Evolutionary conservation across 306 rosid genomes (phyloP).

Genomic region (Lagenaria siceraria): DNA sequence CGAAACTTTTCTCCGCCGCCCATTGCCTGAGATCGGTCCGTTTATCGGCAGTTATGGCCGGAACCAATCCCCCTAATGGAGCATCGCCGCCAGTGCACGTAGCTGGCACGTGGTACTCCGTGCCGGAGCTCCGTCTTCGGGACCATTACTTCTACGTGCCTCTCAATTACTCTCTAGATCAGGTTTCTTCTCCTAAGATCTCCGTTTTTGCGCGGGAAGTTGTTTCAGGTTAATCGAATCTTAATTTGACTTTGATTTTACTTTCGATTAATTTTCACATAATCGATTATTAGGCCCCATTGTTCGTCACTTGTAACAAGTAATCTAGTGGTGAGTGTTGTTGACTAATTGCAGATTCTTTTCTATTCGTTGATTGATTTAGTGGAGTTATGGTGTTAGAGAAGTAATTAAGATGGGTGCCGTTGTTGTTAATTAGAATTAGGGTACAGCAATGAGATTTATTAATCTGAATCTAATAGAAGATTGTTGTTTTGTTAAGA

Average conservation of each 20-base stretch:
- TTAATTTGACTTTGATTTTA: not conserved
- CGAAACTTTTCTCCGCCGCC: slow-evolving; percentile 12
- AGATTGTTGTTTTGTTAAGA: not conserved
- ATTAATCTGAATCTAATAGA: not conserved
- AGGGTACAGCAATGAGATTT: not conserved
- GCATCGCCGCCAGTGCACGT: slow-evolving; percentile 38
- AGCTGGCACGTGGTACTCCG: slow-evolving; percentile 58
- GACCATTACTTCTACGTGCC: slow-evolving; percentile 68
- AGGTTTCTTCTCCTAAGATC: slow-evolving; percentile 34
- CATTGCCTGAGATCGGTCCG: slow-evolving; percentile 10
- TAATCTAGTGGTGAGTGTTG: not conserved
- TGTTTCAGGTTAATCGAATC: slow-evolving; percentile 44
- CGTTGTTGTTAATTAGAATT: not conserved
- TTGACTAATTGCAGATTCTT: not conserved
- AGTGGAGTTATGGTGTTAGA: not conserved
- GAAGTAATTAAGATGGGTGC: not conserved
- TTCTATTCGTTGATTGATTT: not conserved
- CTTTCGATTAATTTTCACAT: not conserved
- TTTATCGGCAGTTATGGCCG: slow-evolving; percentile 23
- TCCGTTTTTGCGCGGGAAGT: slow-evolving; percentile 89
- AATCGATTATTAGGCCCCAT: not conserved
- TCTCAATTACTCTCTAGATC: slow-evolving; percentile 43
- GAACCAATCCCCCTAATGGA: not conserved
- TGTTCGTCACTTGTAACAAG: not conserved
- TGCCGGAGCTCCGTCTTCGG: slow-evolving; percentile 78